phyloP scores from a whole-genome alignment of 1,284 basidiomycete genomes.

The Boletus calvinii region DNA sequence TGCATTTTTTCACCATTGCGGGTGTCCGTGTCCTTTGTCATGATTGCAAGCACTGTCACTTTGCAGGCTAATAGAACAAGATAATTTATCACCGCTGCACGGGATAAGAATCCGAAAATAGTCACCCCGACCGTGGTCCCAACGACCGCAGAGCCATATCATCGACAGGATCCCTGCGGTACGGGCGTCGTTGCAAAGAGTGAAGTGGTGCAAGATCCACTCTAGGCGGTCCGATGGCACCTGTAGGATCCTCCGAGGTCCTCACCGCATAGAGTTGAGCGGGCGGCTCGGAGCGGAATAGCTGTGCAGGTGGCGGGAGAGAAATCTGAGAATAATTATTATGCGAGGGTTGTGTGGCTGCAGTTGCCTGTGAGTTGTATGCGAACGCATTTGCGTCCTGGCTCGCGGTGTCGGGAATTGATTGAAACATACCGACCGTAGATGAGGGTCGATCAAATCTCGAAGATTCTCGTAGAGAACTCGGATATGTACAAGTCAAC shows the following conservation, averaged over 20 bases:
- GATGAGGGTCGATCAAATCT: constrained; percentile 23
- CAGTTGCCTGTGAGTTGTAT: constrained; percentile 13
- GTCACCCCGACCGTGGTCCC: constrained; percentile 39
- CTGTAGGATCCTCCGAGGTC: constrained; percentile 24
- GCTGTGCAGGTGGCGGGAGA: constrained; percentile 33
- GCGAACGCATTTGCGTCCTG: constrained; percentile 10
- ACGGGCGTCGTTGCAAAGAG: constrained; percentile 54
- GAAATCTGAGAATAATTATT: constrained; percentile 26
- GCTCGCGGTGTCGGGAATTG: background rate
- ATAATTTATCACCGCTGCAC: constrained; percentile 28
- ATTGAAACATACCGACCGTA: constrained; percentile 19
- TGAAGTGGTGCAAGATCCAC: constrained; percentile 55
- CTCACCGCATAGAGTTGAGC: constrained; percentile 33
- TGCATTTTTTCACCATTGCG: constrained; percentile 7
- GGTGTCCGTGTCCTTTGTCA: constrained; percentile 9
- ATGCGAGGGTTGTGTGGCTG: constrained; percentile 12
- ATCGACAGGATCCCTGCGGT: constrained; percentile 60
- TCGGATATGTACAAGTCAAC: constrained; percentile 19
- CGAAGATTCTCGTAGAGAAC: constrained; percentile 21
- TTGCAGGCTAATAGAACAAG: constrained; percentile 17
- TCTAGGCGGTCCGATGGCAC: constrained; percentile 34
- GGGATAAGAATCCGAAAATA: constrained; percentile 24
- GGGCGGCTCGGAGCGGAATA: constrained; percentile 31
- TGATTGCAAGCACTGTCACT: constrained; percentile 13
- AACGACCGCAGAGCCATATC: constrained; percentile 58